Evolutionary conservation across 306 rosid genomes (phyloP).

Genomic region (Medicago lupulina): DNA sequence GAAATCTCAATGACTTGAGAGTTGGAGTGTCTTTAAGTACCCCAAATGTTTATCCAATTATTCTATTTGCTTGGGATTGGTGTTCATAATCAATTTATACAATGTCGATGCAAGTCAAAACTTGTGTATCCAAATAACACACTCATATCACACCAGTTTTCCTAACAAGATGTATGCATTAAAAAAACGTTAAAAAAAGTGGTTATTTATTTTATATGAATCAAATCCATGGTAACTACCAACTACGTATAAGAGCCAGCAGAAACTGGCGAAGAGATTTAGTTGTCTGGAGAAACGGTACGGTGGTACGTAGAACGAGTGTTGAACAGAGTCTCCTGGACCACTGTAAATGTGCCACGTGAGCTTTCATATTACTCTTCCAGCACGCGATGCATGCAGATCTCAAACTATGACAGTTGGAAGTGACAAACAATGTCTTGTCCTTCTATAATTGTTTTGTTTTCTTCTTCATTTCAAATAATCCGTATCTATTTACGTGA

Average conservation of each 20-base stretch:
- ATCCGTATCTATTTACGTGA: background rate
- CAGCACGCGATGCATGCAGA: slow-evolving; percentile 40
- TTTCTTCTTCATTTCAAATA: background rate
- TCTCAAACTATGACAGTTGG: slow-evolving; percentile 49
- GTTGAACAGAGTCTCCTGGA: slow-evolving; percentile 22
- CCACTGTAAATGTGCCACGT: slow-evolving; percentile 25
- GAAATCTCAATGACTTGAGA: too few species aligned
- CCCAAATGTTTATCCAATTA: too few species aligned
- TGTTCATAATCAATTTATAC: too few species aligned
- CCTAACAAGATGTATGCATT: too few species aligned
- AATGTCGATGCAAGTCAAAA: too few species aligned
- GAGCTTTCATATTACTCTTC: background rate
- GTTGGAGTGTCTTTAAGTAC: too few species aligned
- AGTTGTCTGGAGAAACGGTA: slow-evolving; percentile 41
- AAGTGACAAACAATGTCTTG: slow-evolving; percentile 38
- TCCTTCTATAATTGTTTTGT: background rate
- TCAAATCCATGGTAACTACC: background rate
- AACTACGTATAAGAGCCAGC: background rate
- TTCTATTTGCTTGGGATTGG: too few species aligned
- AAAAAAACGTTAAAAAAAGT: too few species aligned
- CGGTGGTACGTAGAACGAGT: slow-evolving; percentile 10
- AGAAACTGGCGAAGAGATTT: slow-evolving; percentile 42
- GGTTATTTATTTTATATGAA: background rate
- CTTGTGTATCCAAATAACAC: too few species aligned
- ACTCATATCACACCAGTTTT: too few species aligned